Base-by-base conservation (phyloP, 2,329 filamentous ascomycete species). In the Simplicillium aogashimaense region DNA sequence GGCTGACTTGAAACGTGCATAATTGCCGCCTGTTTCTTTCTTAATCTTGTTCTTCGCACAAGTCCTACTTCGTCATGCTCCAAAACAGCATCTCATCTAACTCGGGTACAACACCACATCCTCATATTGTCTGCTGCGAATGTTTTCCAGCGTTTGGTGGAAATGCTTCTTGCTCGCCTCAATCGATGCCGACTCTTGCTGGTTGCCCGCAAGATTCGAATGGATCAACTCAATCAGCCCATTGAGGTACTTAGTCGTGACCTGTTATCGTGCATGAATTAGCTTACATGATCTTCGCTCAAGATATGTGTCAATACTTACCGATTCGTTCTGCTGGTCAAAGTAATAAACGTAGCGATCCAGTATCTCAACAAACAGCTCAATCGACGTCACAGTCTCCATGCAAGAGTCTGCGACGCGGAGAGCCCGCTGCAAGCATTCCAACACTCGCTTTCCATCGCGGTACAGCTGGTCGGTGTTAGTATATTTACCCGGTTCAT, bases 341-440 rank as follows among this genome's bases (percentile, higher is more conserved):
- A 95, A 98, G 68, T 97, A 98, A 63, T 98, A 98, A 39, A 97
- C 89, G 59, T 98, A 98, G 61, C 92, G 81, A 61, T 98, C 95
- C 41, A 98, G 69, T 47, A 98, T 98, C 66, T 98, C 92, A 42
- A 98, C 90, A 63, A 98, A 98, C 37, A 98, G 74, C 64, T 98
- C 94, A 36, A 98, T 92, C 3, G 88, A 95, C 4, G 95, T 88
- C 7, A 88, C 87, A 7, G 89, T 92, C 63, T 98, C 94, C 92
- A 98, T 98, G 66, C 92, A 98, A 7, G 92, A 94, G 62, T 98
- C 92, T 3, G 92, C 94, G 20, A 98, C 94, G 29, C 94, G 83
- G 9, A 98, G 79, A 10, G 92, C 92, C 41, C 92, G 83, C 63
- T 98, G 92, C 36, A 98, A 72, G 56, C 92, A 98, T 61, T 98